Base-by-base conservation (phyloP, 139 green algal genomes). In the Coccomyxa sp. region DNA sequence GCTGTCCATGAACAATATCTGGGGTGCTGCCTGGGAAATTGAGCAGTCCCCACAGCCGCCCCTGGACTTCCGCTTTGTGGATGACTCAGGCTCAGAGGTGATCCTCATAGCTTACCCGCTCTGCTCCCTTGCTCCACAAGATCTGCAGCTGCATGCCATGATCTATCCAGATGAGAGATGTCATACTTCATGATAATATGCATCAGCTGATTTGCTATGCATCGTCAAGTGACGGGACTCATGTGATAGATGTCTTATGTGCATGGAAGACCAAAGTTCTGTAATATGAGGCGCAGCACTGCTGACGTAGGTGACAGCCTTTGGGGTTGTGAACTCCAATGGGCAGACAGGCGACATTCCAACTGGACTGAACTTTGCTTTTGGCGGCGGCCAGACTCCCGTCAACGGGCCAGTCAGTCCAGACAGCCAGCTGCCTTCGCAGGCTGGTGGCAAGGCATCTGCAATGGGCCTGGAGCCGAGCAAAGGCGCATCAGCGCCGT, bases 11-110 rank as follows among this genome's bases (percentile, higher is more conserved):
- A 50, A 73, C 34, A 90, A 90, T 70, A 27, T 75, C 6, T 90
- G 82, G 80, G 86, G 86, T 22, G 82, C 84, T 16, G 44, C 75
- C 22, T 90, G 86, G 86, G 86, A 90, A 73, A 5, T 75, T 4
- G 34, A 39, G 64, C 39, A 0, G 37, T 36, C 69, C 3, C 86
- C 86, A 1, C 0, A 29, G 3, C 40, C 68, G 2, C 79, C 86
- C 22, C 40, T 88, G 33, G 76, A 79, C 41, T 78, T 90, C 38
- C 73, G 73, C 68, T 82, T 90, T 33, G 18, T 31, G 5, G 50
- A 64, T 22, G 50, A 64, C 50, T 2, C 22, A 22, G 50, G 50
- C 22, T 31, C 50, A 64, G 50, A 64, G 50, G 50, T 64, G 50
- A 18, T 64, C 50, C 50, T 64, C 18, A 18, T 64, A 22, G 18